Percentiles rank a stretch among this genome's conserved stretches.
These are phyloP conservation scores for Boechera retrofracta DNA, from an alignment of 345 rosid genomes.

Conservation along the genomic window DNA sequence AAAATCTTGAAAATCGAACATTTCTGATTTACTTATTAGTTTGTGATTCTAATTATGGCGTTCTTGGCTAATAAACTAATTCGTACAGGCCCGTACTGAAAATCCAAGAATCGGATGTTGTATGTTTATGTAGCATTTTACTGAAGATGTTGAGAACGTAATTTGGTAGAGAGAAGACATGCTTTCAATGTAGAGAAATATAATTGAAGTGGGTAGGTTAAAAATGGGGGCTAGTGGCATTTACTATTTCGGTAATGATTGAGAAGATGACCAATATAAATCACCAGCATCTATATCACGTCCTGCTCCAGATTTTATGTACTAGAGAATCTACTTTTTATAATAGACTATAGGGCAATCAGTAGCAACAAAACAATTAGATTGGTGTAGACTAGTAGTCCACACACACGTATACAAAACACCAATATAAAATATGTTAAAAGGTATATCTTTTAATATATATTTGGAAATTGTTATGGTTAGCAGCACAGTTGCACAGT, in stretches of 20 bases:
- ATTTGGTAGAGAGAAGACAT: slow-evolving; percentile 8
- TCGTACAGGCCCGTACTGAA: neutral
- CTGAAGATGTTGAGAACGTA: slow-evolving; percentile 1
- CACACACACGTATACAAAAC: neutral
- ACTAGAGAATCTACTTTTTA: slow-evolving; percentile 30
- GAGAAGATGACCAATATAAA: slow-evolving; percentile 33
- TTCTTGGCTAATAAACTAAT: slow-evolving; percentile 6
- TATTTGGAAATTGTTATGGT: neutral
- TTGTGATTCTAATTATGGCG: neutral
- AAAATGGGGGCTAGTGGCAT: slow-evolving; percentile 32
- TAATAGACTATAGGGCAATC: slow-evolving; percentile 13
- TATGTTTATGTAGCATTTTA: neutral
- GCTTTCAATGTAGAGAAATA: slow-evolving; percentile 27
- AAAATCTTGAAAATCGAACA: slow-evolving; percentile 9
- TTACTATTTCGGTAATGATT: slow-evolving; percentile 44
- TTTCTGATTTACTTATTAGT: neutral
- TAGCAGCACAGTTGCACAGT: neutral
- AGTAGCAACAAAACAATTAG: slow-evolving; percentile 6
- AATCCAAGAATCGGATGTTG: neutral
- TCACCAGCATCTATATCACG: slow-evolving; percentile 26
- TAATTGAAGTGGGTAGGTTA: slow-evolving; percentile 33
- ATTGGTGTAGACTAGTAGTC: neutral
- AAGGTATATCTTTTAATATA: neutral
- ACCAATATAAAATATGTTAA: neutral
- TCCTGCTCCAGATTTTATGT: slow-evolving; percentile 32